These are phyloP conservation scores for Aspergillus jensenii DNA, from an alignment of 2,329 filamentous ascomycete species.

Conservation along the genomic window DNA sequence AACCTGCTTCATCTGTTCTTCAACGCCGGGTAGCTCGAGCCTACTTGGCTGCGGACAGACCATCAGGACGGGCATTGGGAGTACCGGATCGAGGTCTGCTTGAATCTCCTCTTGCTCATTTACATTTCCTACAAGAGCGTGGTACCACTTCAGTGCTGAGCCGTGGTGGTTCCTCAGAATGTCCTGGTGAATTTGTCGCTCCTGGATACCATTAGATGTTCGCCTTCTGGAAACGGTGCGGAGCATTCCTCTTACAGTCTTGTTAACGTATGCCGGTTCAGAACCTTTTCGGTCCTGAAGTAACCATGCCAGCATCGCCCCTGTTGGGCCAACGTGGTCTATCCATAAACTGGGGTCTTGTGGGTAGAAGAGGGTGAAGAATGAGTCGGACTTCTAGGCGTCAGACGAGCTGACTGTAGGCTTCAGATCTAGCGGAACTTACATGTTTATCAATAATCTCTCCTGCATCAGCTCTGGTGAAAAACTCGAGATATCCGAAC, in stretches of 20 bases:
- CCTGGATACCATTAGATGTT: slow-evolving; percentile 11
- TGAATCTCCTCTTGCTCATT: slow-evolving; percentile 22
- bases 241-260: slow-evolving; percentile 13
- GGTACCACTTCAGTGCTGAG: slow-evolving; percentile 27
- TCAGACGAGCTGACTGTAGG: not conserved
- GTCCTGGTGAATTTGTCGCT: slow-evolving; percentile 19
- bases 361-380: slow-evolving; percentile 27
- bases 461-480: slow-evolving; percentile 14
- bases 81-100: slow-evolving; percentile 11
- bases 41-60: slow-evolving; percentile 14
- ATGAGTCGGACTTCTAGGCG: slow-evolving; percentile 17
- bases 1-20: slow-evolving; percentile 16
- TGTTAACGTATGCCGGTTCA: slow-evolving; percentile 19
- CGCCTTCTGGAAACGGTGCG: not conserved
- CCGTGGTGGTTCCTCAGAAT: slow-evolving; percentile 22
- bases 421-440: not conserved
- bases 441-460: slow-evolving; percentile 25
- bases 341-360: slow-evolving; percentile 19
- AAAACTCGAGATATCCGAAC: slow-evolving; percentile 27
- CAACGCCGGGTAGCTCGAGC: slow-evolving; percentile 13
- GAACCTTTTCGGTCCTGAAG: slow-evolving; percentile 14
- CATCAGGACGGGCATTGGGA: slow-evolving; percentile 22
- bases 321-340: slow-evolving; percentile 20
- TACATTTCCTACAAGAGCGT: slow-evolving; percentile 19
- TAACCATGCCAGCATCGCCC: slow-evolving; percentile 24